These are phyloP conservation scores for Pyrus communis DNA, from an alignment of 306 rosid species.

Conservation along the genomic window DNA sequence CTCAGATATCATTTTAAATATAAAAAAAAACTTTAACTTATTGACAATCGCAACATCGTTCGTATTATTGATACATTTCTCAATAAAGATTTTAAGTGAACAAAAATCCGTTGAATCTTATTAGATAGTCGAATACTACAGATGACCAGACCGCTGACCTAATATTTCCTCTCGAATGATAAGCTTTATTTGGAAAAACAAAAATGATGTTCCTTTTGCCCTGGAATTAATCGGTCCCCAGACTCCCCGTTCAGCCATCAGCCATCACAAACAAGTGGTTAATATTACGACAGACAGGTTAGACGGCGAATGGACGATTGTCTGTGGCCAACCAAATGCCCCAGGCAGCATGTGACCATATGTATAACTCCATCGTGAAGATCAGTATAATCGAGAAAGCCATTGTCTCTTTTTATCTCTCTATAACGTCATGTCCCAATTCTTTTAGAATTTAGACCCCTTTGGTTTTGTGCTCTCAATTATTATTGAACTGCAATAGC, in stretches of 20 bases:
- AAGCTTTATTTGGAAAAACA: background rate
- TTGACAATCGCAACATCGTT: too few species aligned
- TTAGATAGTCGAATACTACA: too few species aligned
- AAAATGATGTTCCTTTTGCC: background rate
- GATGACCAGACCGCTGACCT: too few species aligned
- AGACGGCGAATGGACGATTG: background rate
- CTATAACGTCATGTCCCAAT: background rate
- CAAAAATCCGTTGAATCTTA: too few species aligned
- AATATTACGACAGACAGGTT: background rate
- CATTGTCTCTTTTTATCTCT: background rate
- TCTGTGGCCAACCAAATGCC: background rate
- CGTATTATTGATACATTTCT: too few species aligned
- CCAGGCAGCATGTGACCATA: background rate
- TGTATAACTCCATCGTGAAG: background rate
- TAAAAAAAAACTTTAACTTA: too few species aligned
- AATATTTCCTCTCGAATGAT: background rate
- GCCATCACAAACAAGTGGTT: background rate
- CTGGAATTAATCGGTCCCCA: slow-evolving; percentile 5
- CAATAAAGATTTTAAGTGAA: too few species aligned
- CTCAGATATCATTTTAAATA: too few species aligned
- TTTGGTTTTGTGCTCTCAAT: background rate
- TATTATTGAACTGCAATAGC: background rate
- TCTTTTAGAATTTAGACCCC: background rate
- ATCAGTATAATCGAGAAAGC: too few species aligned
- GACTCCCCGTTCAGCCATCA: background rate